These are phyloP conservation scores for Collybia sp. DNA, from an alignment of 768 basidiomycete genomes.

Conservation along the genomic window DNA sequence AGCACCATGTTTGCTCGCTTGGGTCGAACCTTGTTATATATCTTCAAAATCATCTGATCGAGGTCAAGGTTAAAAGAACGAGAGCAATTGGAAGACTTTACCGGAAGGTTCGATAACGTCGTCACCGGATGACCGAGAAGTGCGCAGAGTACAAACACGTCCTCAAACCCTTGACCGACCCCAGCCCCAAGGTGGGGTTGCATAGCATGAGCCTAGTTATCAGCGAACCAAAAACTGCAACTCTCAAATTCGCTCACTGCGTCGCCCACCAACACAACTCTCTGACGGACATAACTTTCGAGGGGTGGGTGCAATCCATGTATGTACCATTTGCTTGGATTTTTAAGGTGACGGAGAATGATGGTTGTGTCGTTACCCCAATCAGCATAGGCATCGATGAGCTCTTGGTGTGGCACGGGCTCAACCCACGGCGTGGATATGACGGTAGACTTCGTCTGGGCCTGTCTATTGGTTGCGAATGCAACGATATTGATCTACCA, in stretches of 20 bases:
- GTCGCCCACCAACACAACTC: conserved; percentile 50
- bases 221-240: no score
- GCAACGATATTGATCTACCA: conserved; percentile 43
- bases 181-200: conserved; percentile 55
- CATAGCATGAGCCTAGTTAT: conserved; percentile 51
- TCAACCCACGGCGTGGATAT: conserved; percentile 34
- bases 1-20: conserved; percentile 48
- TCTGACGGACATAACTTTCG: conserved; percentile 34
- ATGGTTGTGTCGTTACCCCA: conserved; percentile 41
- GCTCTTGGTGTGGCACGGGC: conserved; percentile 32
- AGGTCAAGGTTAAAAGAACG: no score
- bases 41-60: conserved; percentile 36
- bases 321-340: conserved; percentile 48
- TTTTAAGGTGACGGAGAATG: conserved; percentile 36
- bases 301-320: conserved; percentile 44
- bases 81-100: conserved; percentile 6
- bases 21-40: conserved; percentile 39
- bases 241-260: conserved; percentile 27
- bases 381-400: conserved; percentile 35
- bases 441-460: conserved; percentile 19
- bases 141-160: conserved; percentile 40
- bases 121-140: conserved; percentile 41
- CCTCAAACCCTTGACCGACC: conserved; percentile 58
- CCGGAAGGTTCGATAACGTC: conserved; percentile 33
- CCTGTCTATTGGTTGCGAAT: conserved; percentile 28